Evolutionary conservation across 495 filamentous ascomycete genomes (phyloP).

Genomic region (Lepidopterella palustris): DNA sequence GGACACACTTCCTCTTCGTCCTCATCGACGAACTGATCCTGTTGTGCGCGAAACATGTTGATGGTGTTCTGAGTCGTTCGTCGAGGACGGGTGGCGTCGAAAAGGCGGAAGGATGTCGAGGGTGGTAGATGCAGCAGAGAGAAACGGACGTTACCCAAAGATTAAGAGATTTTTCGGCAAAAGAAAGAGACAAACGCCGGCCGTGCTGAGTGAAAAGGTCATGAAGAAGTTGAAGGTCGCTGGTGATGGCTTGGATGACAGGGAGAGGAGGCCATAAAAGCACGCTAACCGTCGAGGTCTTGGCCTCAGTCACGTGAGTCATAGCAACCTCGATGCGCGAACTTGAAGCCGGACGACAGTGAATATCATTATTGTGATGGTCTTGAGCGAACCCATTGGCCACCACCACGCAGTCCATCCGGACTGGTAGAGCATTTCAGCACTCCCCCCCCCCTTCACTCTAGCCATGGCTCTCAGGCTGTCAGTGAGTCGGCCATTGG

Average conservation of each 20-base stretch:
- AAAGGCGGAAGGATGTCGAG: conserved; percentile 4
- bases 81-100: conserved; percentile 18
- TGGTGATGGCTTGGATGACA: background rate
- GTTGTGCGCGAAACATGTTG: conserved; percentile 61
- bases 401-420: conserved; percentile 9
- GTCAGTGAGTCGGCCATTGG: conserved; percentile 25
- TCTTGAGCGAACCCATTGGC: conserved; percentile 1
- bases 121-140: conserved; percentile 2
- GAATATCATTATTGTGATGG: background rate
- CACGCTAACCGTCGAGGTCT: background rate
- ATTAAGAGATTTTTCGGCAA: conserved; percentile 7
- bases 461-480: conserved; percentile 31
- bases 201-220: conserved; percentile 20
- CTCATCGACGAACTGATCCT: conserved; percentile 96
- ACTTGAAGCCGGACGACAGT: too few species aligned
- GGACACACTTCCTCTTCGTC: conserved; percentile 76
- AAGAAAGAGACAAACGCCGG: conserved; percentile 27
- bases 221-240: background rate
- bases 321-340: too few species aligned
- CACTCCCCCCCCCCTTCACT: conserved; percentile 7
- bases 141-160: conserved; percentile 2
- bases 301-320: background rate
- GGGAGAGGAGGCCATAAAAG: background rate
- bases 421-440: conserved; percentile 5
- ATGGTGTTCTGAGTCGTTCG: conserved; percentile 12